Evolutionary conservation across 352 stramenopile genomes (phyloP).

Genomic region (Pythium rishiriense): DNA sequence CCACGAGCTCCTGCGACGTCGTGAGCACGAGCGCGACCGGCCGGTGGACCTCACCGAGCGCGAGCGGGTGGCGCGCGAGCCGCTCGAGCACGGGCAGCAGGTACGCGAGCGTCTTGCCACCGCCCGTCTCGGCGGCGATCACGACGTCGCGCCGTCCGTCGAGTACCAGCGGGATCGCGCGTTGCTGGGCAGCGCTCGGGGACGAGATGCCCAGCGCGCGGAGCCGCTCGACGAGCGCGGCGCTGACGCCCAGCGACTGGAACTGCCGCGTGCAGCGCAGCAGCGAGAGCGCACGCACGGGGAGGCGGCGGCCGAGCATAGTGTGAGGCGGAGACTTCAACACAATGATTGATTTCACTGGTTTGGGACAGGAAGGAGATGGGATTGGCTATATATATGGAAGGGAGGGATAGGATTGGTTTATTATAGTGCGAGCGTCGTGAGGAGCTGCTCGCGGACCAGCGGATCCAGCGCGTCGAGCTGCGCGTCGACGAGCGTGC

Average conservation of each 20-base stretch:
- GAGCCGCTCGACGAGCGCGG: constrained; percentile 38
- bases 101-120: constrained; percentile 96
- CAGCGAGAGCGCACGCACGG: not conserved
- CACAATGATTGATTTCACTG: not conserved
- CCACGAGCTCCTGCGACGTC: constrained; percentile 86
- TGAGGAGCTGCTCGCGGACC: constrained; percentile 9
- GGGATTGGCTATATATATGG: constrained; percentile 19
- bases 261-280: constrained; percentile 35
- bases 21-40: constrained; percentile 79
- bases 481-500: constrained; percentile 1
- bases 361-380: not conserved
- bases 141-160: constrained; percentile 72
- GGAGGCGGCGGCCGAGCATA: not conserved
- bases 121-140: constrained; percentile 94
- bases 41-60: constrained; percentile 38
- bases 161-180: constrained; percentile 61
- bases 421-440: constrained; percentile 20
- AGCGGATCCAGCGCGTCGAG: constrained; percentile 12
- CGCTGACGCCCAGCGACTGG: constrained; percentile 55
- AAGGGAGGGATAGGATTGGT: constrained; percentile 22
- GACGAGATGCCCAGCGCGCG: constrained; percentile 33
- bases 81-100: constrained; percentile 90
- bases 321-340: constrained; percentile 11
- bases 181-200: constrained; percentile 53
- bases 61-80: constrained; percentile 36